Evolutionary conservation across 2,329 filamentous ascomycete genomes (phyloP).

Genomic region (Fusarium chaquense): DNA sequence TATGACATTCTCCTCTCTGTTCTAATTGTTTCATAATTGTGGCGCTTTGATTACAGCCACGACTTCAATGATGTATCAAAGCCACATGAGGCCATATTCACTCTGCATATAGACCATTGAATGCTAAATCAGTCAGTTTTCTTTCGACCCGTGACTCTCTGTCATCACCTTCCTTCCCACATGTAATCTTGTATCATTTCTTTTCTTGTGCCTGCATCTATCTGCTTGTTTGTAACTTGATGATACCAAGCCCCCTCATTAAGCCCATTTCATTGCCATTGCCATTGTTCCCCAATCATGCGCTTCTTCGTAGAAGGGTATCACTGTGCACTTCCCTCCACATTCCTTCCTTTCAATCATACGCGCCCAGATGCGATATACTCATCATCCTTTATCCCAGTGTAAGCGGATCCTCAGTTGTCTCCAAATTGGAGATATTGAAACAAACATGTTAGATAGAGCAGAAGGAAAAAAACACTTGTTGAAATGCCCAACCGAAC

Average conservation of each 20-base stretch:
- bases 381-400: neutral
- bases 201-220: neutral
- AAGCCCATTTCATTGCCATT: constrained; percentile 3
- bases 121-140: constrained; percentile 13
- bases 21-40: constrained; percentile 28
- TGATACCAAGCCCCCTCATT: constrained; percentile 4
- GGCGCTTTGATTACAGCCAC: constrained; percentile 16
- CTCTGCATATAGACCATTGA: neutral
- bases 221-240: too few species aligned
- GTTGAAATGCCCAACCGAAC: constrained; percentile 35
- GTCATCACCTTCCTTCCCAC: too few species aligned
- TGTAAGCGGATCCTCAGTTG: neutral
- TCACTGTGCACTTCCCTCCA: constrained; percentile 11
- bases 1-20: constrained; percentile 22
- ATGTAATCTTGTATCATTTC: constrained; percentile 8
- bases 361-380: neutral
- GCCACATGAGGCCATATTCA: constrained; percentile 14
- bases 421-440: constrained; percentile 39
- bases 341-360: neutral
- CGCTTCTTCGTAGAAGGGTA: constrained; percentile 18
- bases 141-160: too few species aligned
- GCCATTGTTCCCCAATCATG: constrained; percentile 11
- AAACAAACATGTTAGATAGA: constrained; percentile 32
- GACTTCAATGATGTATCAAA: neutral
- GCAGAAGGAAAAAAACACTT: constrained; percentile 17